Evolutionary conservation across 495 filamentous ascomycete genomes (phyloP), one percentile per base, ranked within the genome.

Genomic region (Hypoxylon fragiforme): DNA sequence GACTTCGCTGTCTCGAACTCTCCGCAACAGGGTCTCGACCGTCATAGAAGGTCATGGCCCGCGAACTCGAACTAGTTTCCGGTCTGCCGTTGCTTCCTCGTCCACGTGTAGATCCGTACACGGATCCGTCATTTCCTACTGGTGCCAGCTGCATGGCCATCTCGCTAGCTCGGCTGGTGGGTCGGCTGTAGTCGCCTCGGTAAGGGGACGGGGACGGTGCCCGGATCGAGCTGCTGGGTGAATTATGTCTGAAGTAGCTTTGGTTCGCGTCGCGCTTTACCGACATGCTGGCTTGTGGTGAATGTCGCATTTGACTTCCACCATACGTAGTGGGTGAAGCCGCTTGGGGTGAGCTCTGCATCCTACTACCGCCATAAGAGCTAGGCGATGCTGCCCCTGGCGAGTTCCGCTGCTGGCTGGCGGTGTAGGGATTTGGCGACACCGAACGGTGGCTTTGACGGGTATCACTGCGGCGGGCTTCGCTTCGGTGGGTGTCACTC

Each of bases 131-230:
- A 8, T 61, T 57, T 7, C 65, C 62, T 14, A 58, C 65, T 3
- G 78, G 79, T 12, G 90, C 89, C 24, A 95, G 79, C 73, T 92
- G 87, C 51, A 94, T 74, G 32, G 91, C 88, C 88, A 92, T 92
- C 26, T 86, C 85, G 19, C 77, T 78, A 31, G 56, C 64, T 19
- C 85, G 82, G 66, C 87, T 89, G 5, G 74, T 76, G 22, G 85
- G 86, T 35, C 87, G 80, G 37, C 80, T 73, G 48, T 86, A 66
- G 44, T 72, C 67, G 38, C 38, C 54, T 7, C 57, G 44, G 37
- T 84, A 77, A 69, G 81, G 57, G 58, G 85, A 67, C 72, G 83
- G 69, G 22, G 83, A 88, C 1, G 78, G 78, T 0, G 79, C 78
- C 43, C 86, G 78, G 24, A 78, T 69, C 8, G 58, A 62, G 31